Conservation (phyloP, 2,329 filamentous ascomycete genomes). For the Sporothrix variecibatus region DNA sequence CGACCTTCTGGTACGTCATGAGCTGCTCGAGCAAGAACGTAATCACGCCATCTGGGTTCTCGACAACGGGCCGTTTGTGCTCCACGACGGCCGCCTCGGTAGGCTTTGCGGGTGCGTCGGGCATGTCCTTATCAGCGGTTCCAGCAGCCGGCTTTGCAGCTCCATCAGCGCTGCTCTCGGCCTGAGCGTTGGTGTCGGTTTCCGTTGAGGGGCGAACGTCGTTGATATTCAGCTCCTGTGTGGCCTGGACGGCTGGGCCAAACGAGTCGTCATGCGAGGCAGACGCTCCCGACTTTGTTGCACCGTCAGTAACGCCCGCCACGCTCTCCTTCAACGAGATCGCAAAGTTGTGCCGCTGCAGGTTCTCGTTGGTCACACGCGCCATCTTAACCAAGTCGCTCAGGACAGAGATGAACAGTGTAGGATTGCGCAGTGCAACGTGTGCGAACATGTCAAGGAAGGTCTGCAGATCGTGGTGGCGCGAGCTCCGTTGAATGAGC, state of each 20-base stretch:
- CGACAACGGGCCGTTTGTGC: conserved; percentile 78
- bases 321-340: conserved; percentile 23
- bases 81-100: conserved; percentile 63
- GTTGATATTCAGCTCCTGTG: conserved; percentile 50
- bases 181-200: conserved; percentile 33
- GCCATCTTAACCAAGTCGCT: conserved; percentile 79
- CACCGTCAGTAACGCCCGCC: neutral
- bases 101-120: conserved; percentile 69
- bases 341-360: conserved; percentile 15
- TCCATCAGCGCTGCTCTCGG: neutral
- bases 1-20: conserved; percentile 86
- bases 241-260: conserved; percentile 48
- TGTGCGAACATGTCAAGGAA: conserved; percentile 79
- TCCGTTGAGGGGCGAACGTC: conserved; percentile 65
- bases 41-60: conserved; percentile 92
- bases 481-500: conserved; percentile 49
- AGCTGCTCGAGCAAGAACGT: conserved; percentile 93
- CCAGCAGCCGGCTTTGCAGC: neutral
- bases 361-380: conserved; percentile 51
- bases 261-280: conserved; percentile 43
- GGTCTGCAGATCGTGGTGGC: conserved; percentile 66
- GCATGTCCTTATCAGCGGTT: conserved; percentile 46
- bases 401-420: conserved; percentile 82
- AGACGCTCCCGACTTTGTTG: neutral
- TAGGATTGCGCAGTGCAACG: conserved; percentile 76